These are phyloP conservation scores for Erodium trifolium DNA, from an alignment of 441 rosid genomes.

Conservation along the genomic window DNA sequence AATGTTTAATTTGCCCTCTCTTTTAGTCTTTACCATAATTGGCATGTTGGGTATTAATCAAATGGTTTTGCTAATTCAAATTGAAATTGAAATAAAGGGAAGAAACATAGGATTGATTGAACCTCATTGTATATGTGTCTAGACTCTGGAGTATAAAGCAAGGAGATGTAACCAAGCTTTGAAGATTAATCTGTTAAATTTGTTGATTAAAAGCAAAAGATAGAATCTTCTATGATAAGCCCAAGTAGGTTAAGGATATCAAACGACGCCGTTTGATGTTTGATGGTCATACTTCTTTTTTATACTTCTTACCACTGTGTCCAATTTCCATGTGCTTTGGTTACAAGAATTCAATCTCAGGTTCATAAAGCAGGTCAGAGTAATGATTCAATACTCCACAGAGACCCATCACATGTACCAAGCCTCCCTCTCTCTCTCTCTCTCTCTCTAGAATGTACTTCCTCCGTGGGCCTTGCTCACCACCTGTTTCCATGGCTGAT, in stretches of 20 bases:
- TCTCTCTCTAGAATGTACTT: too few species aligned
- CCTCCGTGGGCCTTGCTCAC: constrained; percentile 16
- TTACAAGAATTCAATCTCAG: not conserved
- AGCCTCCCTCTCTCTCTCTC: not conserved
- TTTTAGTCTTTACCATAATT: too few species aligned
- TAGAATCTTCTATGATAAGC: not conserved
- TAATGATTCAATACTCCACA: not conserved
- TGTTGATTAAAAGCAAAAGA: too few species aligned
- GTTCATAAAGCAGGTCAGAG: not conserved
- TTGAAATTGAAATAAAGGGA: too few species aligned
- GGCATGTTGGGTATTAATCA: too few species aligned
- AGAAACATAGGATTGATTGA: not conserved
- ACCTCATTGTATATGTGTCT: too few species aligned
- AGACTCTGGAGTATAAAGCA: not conserved
- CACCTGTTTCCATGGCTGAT: constrained; percentile 15
- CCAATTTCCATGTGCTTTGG: not conserved
- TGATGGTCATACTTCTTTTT: not conserved
- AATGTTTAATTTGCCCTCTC: too few species aligned
- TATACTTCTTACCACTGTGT: not conserved
- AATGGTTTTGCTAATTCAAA: too few species aligned
- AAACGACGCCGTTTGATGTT: not conserved
- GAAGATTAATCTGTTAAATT: not conserved
- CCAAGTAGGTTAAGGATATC: too few species aligned
- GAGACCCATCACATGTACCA: constrained; percentile 5
- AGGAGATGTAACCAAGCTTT: not conserved